Base-by-base conservation (phyloP, 2,329 filamentous ascomycete species). In the Aspergillus fructus region DNA sequence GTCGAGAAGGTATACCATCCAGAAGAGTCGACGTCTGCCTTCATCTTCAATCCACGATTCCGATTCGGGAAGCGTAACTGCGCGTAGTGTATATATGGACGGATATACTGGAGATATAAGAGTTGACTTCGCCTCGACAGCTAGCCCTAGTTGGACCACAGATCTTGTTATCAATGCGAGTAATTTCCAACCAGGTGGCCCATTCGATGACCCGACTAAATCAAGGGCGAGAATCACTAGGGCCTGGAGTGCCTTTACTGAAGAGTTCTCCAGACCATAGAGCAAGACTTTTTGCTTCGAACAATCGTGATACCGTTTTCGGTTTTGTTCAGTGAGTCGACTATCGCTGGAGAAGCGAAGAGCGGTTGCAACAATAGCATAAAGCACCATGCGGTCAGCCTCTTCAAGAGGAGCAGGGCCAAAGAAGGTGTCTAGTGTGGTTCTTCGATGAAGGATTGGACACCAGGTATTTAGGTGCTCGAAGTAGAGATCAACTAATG, bases 1-100 rank as follows among this genome's bases (percentile, higher is more conserved):
- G 71, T 97, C 93, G 5, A 97, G 81, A 12, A 96, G 77, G 69
- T 96, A 97, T 11, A 96, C 87, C 87, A 96, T 93, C 93, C 93
- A 97, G 73, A 97, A 96, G 1, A 96, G 79, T 24, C 93, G 82
- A 27, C 93, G 83, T 27, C 92, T 82, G 42, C 90, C 89, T 72
- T 97, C 93, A 60, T 96, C 93, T 70, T 96, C 92, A 55, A 96
- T 89, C 73, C 93, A 96, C 60, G 91, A 89, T 50, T 85, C 87
- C 0, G 93, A 84, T 59, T 96, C 91, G 0, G 91, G 89, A 0
- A 96, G 79, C 3, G 93, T 87, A 78, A 93, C 93, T 15, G 92
- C 91, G 54, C 92, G 83, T 45, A 96, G 78, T 0, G 92, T 96
- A 70, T 96, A 96, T 47, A 96, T 96, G 0, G 93, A 96, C 2